Conservation (phyloP, 1,139 yeast species). For the Magnusiomyces suaveolens region DNA sequence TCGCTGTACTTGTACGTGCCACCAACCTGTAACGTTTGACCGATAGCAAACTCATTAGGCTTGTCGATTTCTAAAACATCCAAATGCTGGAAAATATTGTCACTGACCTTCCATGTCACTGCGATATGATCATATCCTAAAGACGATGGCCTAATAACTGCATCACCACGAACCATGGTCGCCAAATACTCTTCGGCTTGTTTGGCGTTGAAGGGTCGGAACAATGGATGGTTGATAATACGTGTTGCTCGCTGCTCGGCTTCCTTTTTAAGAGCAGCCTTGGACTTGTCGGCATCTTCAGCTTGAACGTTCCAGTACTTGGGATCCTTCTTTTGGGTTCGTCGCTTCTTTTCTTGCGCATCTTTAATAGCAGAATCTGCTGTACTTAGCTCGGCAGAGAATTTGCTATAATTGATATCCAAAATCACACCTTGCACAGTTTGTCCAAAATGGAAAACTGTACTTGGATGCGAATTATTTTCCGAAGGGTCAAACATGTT, state of each 20-base stretch:
- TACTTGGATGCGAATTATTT: slow-evolving; percentile 33
- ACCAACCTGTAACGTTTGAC: slow-evolving; percentile 60
- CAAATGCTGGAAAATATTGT: slow-evolving; percentile 81
- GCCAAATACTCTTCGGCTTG: slow-evolving; percentile 95
- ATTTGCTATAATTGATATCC: slow-evolving; percentile 58
- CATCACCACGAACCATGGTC: slow-evolving; percentile 79
- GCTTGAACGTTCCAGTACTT: slow-evolving; percentile 77
- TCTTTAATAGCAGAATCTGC: slow-evolving; percentile 54
- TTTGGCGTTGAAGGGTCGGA: slow-evolving; percentile 67
- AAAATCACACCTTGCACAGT: slow-evolving; percentile 77
- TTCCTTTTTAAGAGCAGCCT: slow-evolving; percentile 42
- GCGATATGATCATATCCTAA: slow-evolving; percentile 82
- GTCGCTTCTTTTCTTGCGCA: slow-evolving; percentile 39
- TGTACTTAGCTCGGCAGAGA: slow-evolving; percentile 66
- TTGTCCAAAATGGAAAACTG: slow-evolving; percentile 54
- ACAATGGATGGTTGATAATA: slow-evolving; percentile 85
- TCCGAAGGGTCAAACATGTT: slow-evolving; percentile 51
- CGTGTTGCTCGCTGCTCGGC: slow-evolving; percentile 51
- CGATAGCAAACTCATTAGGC: slow-evolving; percentile 52
- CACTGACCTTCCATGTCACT: slow-evolving; percentile 93
- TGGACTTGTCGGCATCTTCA: slow-evolving; percentile 52
- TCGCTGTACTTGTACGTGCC: slow-evolving; percentile 55
- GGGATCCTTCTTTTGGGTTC: slow-evolving; percentile 43
- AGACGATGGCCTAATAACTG: slow-evolving; percentile 90
- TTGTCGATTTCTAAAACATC: slow-evolving; percentile 70